Evolutionary conservation across 495 filamentous ascomycete genomes (phyloP).

Genomic region (Rusavskia elegans): DNA sequence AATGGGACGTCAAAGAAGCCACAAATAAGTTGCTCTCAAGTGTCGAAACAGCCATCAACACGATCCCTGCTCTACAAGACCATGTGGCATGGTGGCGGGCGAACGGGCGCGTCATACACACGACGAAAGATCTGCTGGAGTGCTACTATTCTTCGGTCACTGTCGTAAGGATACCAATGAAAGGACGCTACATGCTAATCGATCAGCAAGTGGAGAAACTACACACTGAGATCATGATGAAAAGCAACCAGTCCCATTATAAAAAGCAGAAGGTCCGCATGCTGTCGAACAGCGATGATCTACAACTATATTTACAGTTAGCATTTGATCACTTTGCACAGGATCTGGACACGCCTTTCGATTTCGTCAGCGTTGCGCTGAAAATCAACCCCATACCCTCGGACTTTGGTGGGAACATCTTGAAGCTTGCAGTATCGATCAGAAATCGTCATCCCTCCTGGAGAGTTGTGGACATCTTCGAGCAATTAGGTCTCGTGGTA

Average conservation of each 20-base stretch:
- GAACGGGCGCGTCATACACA: conserved; percentile 11
- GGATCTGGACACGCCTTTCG: conserved; percentile 20
- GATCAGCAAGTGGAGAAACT: conserved; percentile 11
- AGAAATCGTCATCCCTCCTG: not conserved
- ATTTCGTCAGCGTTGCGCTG: conserved; percentile 25
- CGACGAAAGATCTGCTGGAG: conserved; percentile 18
- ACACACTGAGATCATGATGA: conserved; percentile 5
- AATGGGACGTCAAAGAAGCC: conserved; percentile 29
- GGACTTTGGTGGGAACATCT: conserved; percentile 21
- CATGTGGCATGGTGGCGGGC: conserved; percentile 4
- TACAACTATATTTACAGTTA: conserved; percentile 18
- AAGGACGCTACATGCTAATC: conserved; percentile 6
- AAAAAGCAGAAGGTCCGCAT: conserved; percentile 14
- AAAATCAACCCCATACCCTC: conserved; percentile 20
- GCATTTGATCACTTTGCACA: conserved; percentile 24
- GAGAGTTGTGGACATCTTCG: conserved; percentile 10
- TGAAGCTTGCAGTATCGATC: conserved; percentile 14
- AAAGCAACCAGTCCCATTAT: conserved; percentile 4
- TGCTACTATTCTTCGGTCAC: conserved; percentile 19
- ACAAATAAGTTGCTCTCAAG: conserved; percentile 22
- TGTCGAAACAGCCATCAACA: conserved; percentile 7
- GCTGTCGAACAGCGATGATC: conserved; percentile 18
- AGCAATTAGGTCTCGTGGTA: conserved; percentile 14
- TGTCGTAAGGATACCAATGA: conserved; percentile 15
- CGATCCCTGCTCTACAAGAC: conserved; percentile 10